Evolutionary conservation across 805 yeast species (phyloP), one percentile per base, ranked within the genome.

Genomic region (Kluyveromyces wickerhamii): DNA sequence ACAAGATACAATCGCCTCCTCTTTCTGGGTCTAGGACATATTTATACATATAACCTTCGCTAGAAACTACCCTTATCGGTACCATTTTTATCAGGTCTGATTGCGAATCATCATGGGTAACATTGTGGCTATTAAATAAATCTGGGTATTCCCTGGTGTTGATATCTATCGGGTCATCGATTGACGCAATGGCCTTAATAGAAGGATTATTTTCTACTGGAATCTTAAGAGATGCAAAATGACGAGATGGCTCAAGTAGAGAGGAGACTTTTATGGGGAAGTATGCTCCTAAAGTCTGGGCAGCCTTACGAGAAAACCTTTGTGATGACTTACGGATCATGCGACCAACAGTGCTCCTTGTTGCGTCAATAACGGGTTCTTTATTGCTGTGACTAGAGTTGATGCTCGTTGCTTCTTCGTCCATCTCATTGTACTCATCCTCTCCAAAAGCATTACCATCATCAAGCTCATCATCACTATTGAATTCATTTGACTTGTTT

Each of bases 1-100:
- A 62, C 41, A 86, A 62, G 25, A 80, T 73, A 59, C 97, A 89
- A 52, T 88, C 96, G 2, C 98, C 98, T 1, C 97, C 97, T 35
- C 88, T 62, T 41, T 79, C 94, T 0, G 92, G 79, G 42, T 86
- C 92, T 29, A 89, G 62, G 2, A 79, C 79, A 56, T 85, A 89
- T 33, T 81, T 83, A 48, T 79, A 81, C 45, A 83, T 80, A 44
- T 71, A 74, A 0, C 97, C 97, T 37, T 77, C 83, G 0, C 80
- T 71, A 1, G 95, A 84, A 3, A 85, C 84, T 5, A 87, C 89
- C 38, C 76, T 69, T 10, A 76, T 42, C 2, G 60, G 55, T 7
- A 57, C 59, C 37, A 69, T 67, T 39, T 65, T 63, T 27, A 63
- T 37, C 27, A 35, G 6, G 24, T 32, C 29, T 27, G 36, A 12